A percentile compares a stretch with the other conserved stretches of the same genome.
These are phyloP conservation scores for Pythium rishiriense DNA, from an alignment of 352 stramenopile genomes.

Conservation along the genomic window DNA sequence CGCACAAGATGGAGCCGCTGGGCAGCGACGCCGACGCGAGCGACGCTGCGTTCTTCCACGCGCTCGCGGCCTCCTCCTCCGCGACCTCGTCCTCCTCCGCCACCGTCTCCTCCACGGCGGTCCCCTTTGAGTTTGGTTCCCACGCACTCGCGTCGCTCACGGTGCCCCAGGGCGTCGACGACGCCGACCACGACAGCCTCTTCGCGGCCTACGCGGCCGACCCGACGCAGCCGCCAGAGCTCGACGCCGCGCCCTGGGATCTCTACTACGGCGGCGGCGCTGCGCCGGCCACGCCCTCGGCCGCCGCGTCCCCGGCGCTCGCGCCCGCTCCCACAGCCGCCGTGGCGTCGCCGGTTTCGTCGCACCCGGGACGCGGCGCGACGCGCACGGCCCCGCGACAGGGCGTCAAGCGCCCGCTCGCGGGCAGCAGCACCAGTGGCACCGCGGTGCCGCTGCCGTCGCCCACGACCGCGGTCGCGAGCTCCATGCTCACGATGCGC, in stretches of 20 bases:
- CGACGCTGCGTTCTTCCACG: slow-evolving; percentile 20
- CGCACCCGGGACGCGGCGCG: neutral
- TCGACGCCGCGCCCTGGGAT: slow-evolving; percentile 28
- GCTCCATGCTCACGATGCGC: slow-evolving; percentile 75
- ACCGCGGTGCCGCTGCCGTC: slow-evolving; percentile 34
- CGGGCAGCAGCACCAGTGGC: slow-evolving; percentile 12
- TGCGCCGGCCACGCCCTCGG: neutral
- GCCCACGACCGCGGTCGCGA: slow-evolving; percentile 51
- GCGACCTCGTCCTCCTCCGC: slow-evolving; percentile 1
- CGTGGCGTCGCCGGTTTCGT: neutral
- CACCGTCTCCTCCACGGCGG: neutral
- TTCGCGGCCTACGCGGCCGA: slow-evolving; percentile 44
- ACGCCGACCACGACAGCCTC: slow-evolving; percentile 57
- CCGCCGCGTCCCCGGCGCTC: neutral
- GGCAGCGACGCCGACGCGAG: slow-evolving; percentile 4
- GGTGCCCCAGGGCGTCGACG: slow-evolving; percentile 21
- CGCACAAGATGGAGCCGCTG: slow-evolving; percentile 20
- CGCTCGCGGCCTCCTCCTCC: slow-evolving; percentile 6
- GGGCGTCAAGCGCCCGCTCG: slow-evolving; percentile 54
- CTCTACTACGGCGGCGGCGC: slow-evolving; percentile 1
- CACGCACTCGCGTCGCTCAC: slow-evolving; percentile 1
- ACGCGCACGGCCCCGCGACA: slow-evolving; percentile 23
- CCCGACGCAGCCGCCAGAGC: slow-evolving; percentile 30
- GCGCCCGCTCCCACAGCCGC: neutral
- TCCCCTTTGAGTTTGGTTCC: slow-evolving; percentile 2